These are phyloP conservation scores for Toxicodendron radicans DNA, from an alignment of 345 rosid genomes.

Conservation along the genomic window DNA sequence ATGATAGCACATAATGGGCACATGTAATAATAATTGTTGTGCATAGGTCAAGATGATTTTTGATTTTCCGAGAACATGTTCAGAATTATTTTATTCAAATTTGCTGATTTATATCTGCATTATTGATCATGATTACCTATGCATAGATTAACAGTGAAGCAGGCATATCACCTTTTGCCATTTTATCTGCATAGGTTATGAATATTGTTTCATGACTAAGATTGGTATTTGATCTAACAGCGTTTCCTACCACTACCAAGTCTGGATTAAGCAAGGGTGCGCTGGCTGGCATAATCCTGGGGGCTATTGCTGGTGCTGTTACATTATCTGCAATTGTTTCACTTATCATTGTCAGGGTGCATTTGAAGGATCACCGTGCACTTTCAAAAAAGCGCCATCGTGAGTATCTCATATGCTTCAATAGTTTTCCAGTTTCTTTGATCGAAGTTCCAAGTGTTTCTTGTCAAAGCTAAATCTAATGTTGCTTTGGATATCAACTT, in stretches of 20 bases:
- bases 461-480: not conserved
- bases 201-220: constrained; percentile 6
- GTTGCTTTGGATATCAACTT: not conserved
- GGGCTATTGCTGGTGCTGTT: constrained; percentile 68
- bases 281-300: constrained; percentile 65
- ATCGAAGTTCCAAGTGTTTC: not conserved
- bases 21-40: not conserved
- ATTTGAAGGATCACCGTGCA: constrained; percentile 38
- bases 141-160: constrained; percentile 2
- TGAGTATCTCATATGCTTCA: constrained; percentile 39
- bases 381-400: constrained; percentile 54
- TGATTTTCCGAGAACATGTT: not conserved
- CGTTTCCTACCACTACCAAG: constrained; percentile 21
- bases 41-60: constrained; percentile 12
- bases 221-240: constrained; percentile 33
- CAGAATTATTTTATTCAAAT: not conserved
- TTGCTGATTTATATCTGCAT: not conserved
- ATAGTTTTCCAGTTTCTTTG: not conserved
- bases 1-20: not conserved
- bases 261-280: constrained; percentile 63
- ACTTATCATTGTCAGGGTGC: constrained; percentile 54
- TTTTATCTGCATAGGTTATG: not conserved
- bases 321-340: constrained; percentile 66
- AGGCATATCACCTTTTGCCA: not conserved
- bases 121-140: not conserved